phyloP scores from a whole-genome alignment of 2,329 filamentous ascomycete genomes.

The Alternaria sp. region DNA sequence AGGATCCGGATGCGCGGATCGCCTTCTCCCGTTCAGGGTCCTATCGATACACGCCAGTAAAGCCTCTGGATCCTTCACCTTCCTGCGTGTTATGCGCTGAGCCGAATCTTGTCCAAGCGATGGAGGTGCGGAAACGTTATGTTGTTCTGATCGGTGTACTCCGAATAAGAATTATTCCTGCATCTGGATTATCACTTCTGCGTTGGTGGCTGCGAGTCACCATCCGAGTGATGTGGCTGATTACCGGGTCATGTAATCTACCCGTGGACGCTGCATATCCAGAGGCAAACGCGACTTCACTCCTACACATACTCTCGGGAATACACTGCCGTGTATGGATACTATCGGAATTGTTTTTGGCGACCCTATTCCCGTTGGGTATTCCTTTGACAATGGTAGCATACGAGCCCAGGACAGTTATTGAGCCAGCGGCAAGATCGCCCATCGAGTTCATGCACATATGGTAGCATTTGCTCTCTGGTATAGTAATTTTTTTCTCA shows the following conservation, averaged over 20 bases:
- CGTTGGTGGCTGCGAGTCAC: background rate
- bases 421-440: background rate
- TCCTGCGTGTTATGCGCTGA: background rate
- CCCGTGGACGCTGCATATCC: background rate
- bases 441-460: background rate
- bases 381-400: background rate
- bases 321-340: background rate
- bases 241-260: background rate
- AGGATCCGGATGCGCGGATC: background rate
- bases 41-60: background rate
- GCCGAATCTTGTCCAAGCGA: conserved; percentile 5
- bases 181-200: background rate
- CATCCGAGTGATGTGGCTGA: background rate
- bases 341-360: no score
- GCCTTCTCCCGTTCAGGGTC: background rate
- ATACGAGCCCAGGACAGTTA: background rate
- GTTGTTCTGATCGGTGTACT: conserved; percentile 1
- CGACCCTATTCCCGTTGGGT: background rate
- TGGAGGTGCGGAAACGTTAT: background rate
- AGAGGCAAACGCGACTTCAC: background rate
- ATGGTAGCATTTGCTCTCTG: background rate
- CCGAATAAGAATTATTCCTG: background rate
- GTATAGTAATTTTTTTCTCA: background rate
- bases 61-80: background rate
- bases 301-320: background rate